Evolutionary conservation across 2,329 filamentous ascomycete genomes (phyloP).

Genomic region (Beauveria scarabaeidicola): DNA sequence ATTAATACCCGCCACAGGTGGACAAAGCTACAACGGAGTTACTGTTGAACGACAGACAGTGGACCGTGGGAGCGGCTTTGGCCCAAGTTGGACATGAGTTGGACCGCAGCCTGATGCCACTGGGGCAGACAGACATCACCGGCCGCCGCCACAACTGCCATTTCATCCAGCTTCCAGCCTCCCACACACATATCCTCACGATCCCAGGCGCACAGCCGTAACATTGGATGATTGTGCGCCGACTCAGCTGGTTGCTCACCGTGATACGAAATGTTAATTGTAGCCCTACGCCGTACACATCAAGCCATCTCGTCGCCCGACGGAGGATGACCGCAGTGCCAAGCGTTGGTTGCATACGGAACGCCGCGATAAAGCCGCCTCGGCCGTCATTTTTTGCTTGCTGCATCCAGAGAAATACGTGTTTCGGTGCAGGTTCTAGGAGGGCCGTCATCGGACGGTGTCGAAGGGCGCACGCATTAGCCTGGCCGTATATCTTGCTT

Average conservation of each 20-base stretch:
- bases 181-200: neutral
- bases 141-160: neutral
- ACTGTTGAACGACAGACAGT: too few relatives aligned
- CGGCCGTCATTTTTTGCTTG: neutral
- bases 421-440: too few relatives aligned
- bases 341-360: neutral
- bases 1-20: too few relatives aligned
- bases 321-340: neutral
- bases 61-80: too few relatives aligned
- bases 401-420: too few relatives aligned
- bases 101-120: neutral
- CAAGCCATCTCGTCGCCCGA: neutral
- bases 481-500: too few relatives aligned
- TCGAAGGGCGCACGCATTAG: too few relatives aligned
- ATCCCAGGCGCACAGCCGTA: neutral
- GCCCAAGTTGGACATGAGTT: neutral
- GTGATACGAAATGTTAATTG: neutral
- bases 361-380: too few relatives aligned
- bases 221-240: neutral
- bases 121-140: neutral
- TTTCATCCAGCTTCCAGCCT: neutral
- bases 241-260: neutral
- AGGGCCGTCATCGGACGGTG: too few relatives aligned
- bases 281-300: neutral
- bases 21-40: too few relatives aligned